A percentile compares a stretch with the other conserved stretches of the same genome.
Evolutionary conservation across 805 yeast genomes (phyloP).

Genomic region (Candida easanensis): DNA sequence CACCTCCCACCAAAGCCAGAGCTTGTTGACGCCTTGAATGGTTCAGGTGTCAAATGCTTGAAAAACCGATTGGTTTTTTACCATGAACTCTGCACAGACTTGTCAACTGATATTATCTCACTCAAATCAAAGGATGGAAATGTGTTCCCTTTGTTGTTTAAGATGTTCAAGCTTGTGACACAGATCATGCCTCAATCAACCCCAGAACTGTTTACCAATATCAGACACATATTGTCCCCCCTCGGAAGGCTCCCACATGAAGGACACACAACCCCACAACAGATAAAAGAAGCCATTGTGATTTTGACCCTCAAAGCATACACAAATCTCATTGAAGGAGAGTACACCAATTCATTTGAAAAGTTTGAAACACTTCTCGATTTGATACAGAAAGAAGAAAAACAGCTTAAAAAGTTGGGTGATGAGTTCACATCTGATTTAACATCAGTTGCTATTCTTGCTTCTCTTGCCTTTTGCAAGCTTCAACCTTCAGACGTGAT

Average conservation of each 20-base stretch:
- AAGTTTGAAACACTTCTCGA: conserved; percentile 2
- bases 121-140: background rate
- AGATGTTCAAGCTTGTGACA: conserved; percentile 3
- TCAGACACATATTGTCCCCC: background rate
- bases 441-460: background rate
- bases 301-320: conserved; percentile 9
- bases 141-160: background rate
- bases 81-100: background rate
- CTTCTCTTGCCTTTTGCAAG: background rate
- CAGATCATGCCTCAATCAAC: conserved; percentile 1
- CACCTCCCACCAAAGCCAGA: background rate
- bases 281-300: background rate
- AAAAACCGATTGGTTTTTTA: conserved; percentile 1
- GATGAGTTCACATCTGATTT: background rate
- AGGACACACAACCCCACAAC: background rate
- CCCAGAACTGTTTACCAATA: conserved; percentile 3
- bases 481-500: background rate
- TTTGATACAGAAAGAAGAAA: background rate
- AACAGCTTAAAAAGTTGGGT: too few species aligned
- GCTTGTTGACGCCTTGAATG: background rate
- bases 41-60: background rate
- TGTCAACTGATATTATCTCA: background rate
- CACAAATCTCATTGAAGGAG: background rate
- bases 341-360: background rate
- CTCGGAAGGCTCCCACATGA: background rate